A percentile compares a stretch with the other conserved stretches of the same genome.
Evolutionary conservation across 2,329 filamentous ascomycete genomes (phyloP).

Genomic region (Harringtonia aguacate): DNA sequence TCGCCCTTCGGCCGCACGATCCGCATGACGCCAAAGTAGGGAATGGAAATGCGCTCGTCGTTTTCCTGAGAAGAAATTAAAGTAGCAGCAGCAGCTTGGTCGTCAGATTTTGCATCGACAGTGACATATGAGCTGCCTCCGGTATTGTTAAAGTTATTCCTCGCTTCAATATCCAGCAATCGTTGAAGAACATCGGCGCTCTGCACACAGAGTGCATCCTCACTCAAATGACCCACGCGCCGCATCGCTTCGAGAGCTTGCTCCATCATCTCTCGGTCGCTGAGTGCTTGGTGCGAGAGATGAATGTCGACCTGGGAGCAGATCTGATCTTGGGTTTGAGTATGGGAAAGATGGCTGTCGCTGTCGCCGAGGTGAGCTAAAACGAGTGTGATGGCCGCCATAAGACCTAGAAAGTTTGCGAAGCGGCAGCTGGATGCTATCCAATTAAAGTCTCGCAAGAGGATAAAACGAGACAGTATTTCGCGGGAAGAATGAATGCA

Average conservation of each 20-base stretch:
- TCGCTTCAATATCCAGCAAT: not conserved
- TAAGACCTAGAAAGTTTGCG: not conserved
- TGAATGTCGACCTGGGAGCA: not conserved
- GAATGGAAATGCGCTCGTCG: not conserved
- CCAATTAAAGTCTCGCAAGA: not conserved
- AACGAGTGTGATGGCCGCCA: not conserved
- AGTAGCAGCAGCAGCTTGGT: not conserved
- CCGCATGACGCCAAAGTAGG: not conserved
- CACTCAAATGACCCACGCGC: not conserved
- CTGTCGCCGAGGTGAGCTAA: not conserved
- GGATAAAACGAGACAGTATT: not conserved
- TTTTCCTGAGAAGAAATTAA: not conserved
- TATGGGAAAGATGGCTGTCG: not conserved
- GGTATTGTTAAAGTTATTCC: not conserved
- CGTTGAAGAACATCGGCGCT: not conserved
- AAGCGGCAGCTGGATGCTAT: not conserved
- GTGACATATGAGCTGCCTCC: not conserved
- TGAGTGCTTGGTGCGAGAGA: not conserved
- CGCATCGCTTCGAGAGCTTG: not conserved
- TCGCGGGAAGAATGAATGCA: not conserved
- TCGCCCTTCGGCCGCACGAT: not conserved
- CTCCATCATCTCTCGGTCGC: not conserved
- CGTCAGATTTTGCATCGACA: not conserved
- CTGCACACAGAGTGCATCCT: not conserved
- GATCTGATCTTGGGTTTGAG: not conserved